Evolutionary conservation across 164 flowering plant species (phyloP).

Genomic region (Piper longum): DNA sequence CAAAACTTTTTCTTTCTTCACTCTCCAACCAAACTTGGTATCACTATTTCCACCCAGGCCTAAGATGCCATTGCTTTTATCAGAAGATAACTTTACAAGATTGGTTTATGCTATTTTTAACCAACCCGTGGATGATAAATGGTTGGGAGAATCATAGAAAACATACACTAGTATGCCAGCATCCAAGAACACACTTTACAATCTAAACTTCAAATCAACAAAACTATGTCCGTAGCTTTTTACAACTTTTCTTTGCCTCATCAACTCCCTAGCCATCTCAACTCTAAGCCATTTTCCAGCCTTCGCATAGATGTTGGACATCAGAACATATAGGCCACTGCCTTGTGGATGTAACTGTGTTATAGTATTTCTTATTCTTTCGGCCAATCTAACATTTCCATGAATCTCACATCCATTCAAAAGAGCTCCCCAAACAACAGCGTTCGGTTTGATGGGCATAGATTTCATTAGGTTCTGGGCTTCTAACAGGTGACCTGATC

Average conservation of each 20-base stretch:
- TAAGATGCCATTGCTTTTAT: too few relatives aligned
- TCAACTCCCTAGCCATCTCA: constrained; percentile 15
- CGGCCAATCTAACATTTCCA: constrained; percentile 8
- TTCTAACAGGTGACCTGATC: constrained; percentile 15
- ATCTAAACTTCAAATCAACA: constrained; percentile 4
- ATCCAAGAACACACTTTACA: neutral
- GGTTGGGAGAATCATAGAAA: too few relatives aligned
- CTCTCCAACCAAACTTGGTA: too few relatives aligned
- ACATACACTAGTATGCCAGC: too few relatives aligned
- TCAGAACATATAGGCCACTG: constrained; percentile 18
- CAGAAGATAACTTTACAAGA: too few relatives aligned
- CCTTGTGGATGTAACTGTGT: constrained; percentile 10
- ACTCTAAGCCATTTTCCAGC: constrained; percentile 20
- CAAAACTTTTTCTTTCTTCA: too few relatives aligned
- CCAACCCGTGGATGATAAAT: too few relatives aligned
- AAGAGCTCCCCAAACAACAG: constrained; percentile 16
- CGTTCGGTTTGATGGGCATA: constrained; percentile 16
- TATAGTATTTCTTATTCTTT: constrained; percentile 6
- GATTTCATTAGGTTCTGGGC: constrained; percentile 11
- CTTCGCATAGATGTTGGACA: constrained; percentile 19
- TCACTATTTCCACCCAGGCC: too few relatives aligned
- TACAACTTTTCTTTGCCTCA: constrained; percentile 6
- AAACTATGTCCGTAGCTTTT: constrained; percentile 15
- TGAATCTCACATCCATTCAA: constrained; percentile 19
- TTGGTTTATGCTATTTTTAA: too few relatives aligned